These are phyloP conservation scores for Pyrenophora graminea DNA, from an alignment of 2,329 filamentous ascomycete genomes.

Conservation along the genomic window DNA sequence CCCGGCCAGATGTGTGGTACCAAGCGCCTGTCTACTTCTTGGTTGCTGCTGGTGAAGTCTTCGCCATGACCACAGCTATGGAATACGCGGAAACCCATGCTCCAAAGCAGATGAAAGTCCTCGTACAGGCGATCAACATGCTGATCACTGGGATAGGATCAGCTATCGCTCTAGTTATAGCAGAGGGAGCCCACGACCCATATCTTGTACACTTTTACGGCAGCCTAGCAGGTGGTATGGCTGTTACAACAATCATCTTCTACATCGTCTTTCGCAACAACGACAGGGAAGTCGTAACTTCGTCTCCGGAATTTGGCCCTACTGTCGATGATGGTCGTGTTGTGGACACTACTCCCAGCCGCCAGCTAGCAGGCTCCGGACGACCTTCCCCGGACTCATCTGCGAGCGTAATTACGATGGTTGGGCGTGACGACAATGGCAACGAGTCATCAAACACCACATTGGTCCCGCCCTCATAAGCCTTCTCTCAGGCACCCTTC, in stretches of 20 bases:
- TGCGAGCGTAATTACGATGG: background rate
- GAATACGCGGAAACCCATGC: conserved; percentile 53
- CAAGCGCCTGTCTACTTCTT: conserved; percentile 49
- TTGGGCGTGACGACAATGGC: background rate
- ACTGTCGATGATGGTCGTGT: background rate
- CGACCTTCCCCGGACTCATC: background rate
- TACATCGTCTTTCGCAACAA: conserved; percentile 31
- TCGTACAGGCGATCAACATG: conserved; percentile 44
- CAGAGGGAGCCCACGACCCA: conserved; percentile 38
- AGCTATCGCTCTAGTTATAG: conserved; percentile 36
- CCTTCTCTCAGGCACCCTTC: no score
- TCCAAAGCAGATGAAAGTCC: conserved; percentile 48
- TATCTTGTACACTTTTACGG: conserved; percentile 37
- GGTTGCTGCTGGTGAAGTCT: conserved; percentile 50
- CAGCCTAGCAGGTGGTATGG: conserved; percentile 29
- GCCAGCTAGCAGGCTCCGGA: no score
- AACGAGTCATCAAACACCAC: background rate
- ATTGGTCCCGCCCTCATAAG: no score
- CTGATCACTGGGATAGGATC: conserved; percentile 41
- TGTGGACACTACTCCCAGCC: background rate
- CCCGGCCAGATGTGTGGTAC: conserved; percentile 48
- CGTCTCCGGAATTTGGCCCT: background rate
- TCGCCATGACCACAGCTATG: conserved; percentile 48
- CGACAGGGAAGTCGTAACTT: conserved; percentile 6
- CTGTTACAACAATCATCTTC: conserved; percentile 28